phyloP scores from a whole-genome alignment of 352 stramenopile genomes.

The Phytophthora cryptogea region DNA sequence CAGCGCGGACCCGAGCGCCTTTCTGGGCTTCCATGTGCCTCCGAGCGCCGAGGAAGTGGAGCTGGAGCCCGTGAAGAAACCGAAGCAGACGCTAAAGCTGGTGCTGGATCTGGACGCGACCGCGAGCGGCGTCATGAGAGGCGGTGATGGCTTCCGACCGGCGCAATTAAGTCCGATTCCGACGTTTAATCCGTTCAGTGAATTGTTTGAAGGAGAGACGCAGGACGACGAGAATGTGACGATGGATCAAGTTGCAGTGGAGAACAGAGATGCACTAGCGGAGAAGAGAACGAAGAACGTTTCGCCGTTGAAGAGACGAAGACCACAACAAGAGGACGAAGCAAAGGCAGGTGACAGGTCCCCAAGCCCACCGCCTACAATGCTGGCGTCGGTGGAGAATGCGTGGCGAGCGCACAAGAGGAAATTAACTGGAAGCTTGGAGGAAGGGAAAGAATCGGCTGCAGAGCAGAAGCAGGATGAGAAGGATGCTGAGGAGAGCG shows the following conservation, averaged over 20 bases:
- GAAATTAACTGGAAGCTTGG: not conserved
- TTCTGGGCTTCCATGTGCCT: conserved; percentile 43
- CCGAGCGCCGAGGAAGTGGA: conserved; percentile 17
- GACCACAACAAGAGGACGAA: not conserved
- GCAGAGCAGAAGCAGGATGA: not conserved
- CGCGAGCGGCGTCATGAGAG: conserved; percentile 2
- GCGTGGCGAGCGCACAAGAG: conserved; percentile 26
- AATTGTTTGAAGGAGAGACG: conserved; percentile 59
- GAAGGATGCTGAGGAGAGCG: not conserved
- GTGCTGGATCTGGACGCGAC: conserved; percentile 38
- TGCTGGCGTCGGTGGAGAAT: conserved; percentile 34
- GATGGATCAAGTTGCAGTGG: not conserved
- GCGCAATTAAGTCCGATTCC: not conserved
- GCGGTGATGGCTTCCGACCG: conserved; percentile 13
- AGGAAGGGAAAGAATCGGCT: not conserved
- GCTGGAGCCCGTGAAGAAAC: not conserved
- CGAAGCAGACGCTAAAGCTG: conserved; percentile 28
- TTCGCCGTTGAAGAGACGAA: conserved; percentile 6
- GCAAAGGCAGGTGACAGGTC: not conserved
- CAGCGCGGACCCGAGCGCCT: conserved; percentile 65
- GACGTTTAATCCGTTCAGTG: conserved; percentile 38
- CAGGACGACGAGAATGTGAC: conserved; percentile 44
- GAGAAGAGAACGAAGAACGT: not conserved
- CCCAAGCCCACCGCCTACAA: conserved; percentile 22
- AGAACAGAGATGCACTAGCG: not conserved